Base-by-base conservation (phyloP, 331 rosid genomes). In the Quercus lobata region DNA sequence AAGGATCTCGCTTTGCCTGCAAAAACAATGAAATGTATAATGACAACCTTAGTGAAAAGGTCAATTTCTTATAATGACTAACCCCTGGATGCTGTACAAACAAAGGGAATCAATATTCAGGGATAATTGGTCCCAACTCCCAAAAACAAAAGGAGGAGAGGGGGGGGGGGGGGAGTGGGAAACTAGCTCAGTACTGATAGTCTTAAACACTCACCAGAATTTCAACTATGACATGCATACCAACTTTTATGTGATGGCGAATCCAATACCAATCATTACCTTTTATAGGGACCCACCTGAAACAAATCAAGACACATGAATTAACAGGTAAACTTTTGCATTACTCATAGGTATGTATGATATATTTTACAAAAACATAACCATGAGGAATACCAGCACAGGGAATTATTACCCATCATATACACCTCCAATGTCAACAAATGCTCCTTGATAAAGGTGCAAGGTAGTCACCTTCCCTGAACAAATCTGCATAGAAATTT, bases 341-440 rank as follows among this genome's bases (percentile, higher is more conserved):
- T 29, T 24, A 49, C 54, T 49, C 17, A 49, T 14, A 4, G 17
- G 17, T 24, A 60, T 22, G 30, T 41, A 41, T 41, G 46, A 41
- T 8, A 14, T 30, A 1, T 29, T 17, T 29, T 10, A 7, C 71
- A 30, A 65, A 65, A 30, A 30, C 44, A 17, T 30, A 30, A 65
- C 18, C 41, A 30, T 18, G 35, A 17, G 46, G 41, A 30, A 27
- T 25, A 58, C 24, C 19, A 76, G 69, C 7, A 74, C 2, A 79
- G 46, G 65, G 68, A 73, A 21, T 16, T 80, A 75, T 80, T 87
- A 93, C 97, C 98, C 99, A 74, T 95, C 99, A 66, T 95, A 81
- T 35, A 93, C 99, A 22, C 99, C 99, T n/a, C 99, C 99, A 73
- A 95, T 95, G 90, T 95, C 97, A 78, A 95, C 91, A 87, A 95